These are phyloP conservation scores for Populus simonii DNA, from an alignment of 345 rosid genomes.

Conservation along the genomic window DNA sequence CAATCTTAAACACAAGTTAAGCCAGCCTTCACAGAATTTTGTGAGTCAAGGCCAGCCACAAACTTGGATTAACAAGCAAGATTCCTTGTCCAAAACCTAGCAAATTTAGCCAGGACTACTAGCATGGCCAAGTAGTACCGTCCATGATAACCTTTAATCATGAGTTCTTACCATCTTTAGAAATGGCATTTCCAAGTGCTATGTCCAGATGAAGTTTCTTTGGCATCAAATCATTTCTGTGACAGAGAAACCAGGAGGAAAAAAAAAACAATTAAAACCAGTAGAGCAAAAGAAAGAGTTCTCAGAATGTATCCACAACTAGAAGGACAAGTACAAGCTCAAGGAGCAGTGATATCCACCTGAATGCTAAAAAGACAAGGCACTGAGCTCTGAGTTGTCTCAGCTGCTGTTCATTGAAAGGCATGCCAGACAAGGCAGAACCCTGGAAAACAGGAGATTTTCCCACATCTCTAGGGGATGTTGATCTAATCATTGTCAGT, in stretches of 20 bases:
- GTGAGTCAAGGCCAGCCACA: not conserved
- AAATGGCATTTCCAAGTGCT: constrained; percentile 68
- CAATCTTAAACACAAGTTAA: not conserved
- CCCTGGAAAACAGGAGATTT: constrained; percentile 53
- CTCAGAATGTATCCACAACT: not conserved
- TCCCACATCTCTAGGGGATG: constrained; percentile 59
- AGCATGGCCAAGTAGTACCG: not conserved
- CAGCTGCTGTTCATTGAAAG: constrained; percentile 84
- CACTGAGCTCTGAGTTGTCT: constrained; percentile 97
- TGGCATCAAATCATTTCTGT: constrained; percentile 73
- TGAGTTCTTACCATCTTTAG: constrained; percentile 61
- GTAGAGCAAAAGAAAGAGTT: not conserved
- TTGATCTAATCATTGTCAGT: constrained; percentile 42
- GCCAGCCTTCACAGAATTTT: not conserved
- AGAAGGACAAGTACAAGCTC: constrained; percentile 15
- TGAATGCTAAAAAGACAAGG: constrained; percentile 85
- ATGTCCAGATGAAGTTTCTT: constrained; percentile 85
- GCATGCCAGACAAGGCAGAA: constrained; percentile 45
- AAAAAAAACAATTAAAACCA: constrained; percentile 12
- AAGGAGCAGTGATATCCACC: constrained; percentile 37
- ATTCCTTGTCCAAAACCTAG: not conserved
- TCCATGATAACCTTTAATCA: constrained; percentile 6
- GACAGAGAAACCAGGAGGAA: constrained; percentile 8
- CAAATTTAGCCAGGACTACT: not conserved
- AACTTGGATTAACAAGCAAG: not conserved